These are phyloP conservation scores for Loxodes magnus DNA, from an alignment of 73 alveolate species.

Conservation along the genomic window DNA sequence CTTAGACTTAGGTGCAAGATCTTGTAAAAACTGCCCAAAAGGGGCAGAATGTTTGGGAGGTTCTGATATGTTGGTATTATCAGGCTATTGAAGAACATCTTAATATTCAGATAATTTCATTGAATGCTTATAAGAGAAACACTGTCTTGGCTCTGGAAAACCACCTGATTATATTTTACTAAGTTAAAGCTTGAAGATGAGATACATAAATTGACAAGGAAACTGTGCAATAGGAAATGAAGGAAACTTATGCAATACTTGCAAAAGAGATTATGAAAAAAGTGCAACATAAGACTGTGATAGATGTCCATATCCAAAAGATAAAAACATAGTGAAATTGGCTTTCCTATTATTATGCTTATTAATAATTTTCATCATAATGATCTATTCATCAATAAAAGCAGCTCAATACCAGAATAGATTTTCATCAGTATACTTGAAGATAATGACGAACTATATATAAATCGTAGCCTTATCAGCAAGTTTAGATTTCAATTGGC, in stretches of 20 bases:
- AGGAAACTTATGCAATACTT: conserved; percentile 49
- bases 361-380: not conserved
- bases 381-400: conserved; percentile 28
- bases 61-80: no score
- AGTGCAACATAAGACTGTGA: conserved; percentile 30
- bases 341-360: conserved; percentile 14
- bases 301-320: conserved; percentile 25
- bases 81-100: no score
- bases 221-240: no score
- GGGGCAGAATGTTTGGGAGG: no score
- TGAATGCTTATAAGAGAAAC: no score
- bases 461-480: conserved; percentile 35
- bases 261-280: conserved; percentile 46
- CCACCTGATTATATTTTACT: no score
- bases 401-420: conserved; percentile 26
- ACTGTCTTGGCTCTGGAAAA: no score
- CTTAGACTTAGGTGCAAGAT: no score
- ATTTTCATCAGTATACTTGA: conserved; percentile 32
- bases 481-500: conserved; percentile 48
- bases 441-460: conserved; percentile 39
- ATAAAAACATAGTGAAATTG: conserved; percentile 15
- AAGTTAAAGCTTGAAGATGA: no score
- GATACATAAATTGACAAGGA: no score
- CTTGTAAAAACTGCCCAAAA: no score
- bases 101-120: no score